phyloP scores from a whole-genome alignment of 805 yeast genomes.

The Lachancea lanzarotensis region DNA sequence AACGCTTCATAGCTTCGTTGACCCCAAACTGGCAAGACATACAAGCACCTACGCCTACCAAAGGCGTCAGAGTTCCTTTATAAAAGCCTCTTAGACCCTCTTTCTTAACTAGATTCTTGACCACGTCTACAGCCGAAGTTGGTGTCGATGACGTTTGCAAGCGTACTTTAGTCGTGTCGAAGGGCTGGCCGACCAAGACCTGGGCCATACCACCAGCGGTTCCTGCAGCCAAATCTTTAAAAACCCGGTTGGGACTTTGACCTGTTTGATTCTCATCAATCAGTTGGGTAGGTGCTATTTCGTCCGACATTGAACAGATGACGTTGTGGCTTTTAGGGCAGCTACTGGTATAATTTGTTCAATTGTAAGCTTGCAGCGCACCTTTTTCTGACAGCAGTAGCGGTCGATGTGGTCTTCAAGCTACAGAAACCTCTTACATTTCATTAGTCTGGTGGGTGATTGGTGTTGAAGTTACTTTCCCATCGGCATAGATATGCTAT shows the following conservation, averaged over 20 bases:
- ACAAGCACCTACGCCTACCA: constrained; percentile 96
- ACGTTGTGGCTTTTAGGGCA: background rate
- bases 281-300: constrained; percentile 27
- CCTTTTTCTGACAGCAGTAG: too few species aligned
- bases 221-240: constrained; percentile 82
- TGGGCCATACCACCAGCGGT: constrained; percentile 95
- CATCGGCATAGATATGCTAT: too few species aligned
- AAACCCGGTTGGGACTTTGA: constrained; percentile 35
- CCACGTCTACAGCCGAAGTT: constrained; percentile 65
- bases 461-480: too few species aligned
- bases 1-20: constrained; percentile 87
- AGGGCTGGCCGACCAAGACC: constrained; percentile 92
- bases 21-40: constrained; percentile 94
- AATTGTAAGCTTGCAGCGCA: too few species aligned
- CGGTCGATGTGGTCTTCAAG: too few species aligned
- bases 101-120: constrained; percentile 57
- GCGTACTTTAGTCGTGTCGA: constrained; percentile 90
- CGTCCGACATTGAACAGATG: constrained; percentile 27
- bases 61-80: constrained; percentile 89
- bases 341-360: too few species aligned
- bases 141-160: constrained; percentile 82
- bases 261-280: constrained; percentile 27
- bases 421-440: too few species aligned
- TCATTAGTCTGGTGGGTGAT: too few species aligned
- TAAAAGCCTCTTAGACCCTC: constrained; percentile 87